Evolutionary conservation across 805 yeast species (phyloP), one percentile per base, ranked within the genome.

Genomic region (Kuraishia piskuri): DNA sequence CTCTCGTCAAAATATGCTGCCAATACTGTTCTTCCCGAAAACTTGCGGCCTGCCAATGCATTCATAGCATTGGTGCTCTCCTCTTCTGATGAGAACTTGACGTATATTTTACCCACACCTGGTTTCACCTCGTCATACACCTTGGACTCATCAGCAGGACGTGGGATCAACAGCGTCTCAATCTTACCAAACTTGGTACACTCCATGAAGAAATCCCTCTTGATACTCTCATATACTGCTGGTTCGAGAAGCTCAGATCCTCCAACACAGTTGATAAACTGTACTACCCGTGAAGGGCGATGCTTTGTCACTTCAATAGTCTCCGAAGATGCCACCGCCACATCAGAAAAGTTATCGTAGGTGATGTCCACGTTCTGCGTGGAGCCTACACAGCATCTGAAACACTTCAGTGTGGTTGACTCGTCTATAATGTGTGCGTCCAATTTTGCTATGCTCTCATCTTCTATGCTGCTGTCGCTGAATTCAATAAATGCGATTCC

Each of bases 41-140:
- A 90, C 52, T 68, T 67, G 51, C 84, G 68, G 1, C 96, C 96
- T 8, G 86, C 81, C 19, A 89, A 59, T 9, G 73, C 77, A 9
- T 67, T 55, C 31, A 78, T 64, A 0, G 94, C 95, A 8, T 67
- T 64, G 5, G 69, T 63, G 1, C 96, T 84, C 1, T 69, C 67
- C 1, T 77, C 77, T 1, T 72, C 67, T 12, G 71, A 70, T 1
- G 72, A 74, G 66, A 86, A 90, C 64, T 84, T 81, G 22, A 88
- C 80, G 64, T 75, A 90, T 0, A 90, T 75, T 57, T 80, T 84
- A 0, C 97, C 96, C 50, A 84, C 75, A 69, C 77, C 53, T 68
- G 79, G 53, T 63, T 75, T 70, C 58, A 76, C 60, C 61, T 80
- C 74, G 63, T 77, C 67, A 14, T 57, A 37, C 1, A 53, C 52